phyloP scores from a whole-genome alignment of 352 stramenopile genomes.

The Globisporangium viniferum region DNA sequence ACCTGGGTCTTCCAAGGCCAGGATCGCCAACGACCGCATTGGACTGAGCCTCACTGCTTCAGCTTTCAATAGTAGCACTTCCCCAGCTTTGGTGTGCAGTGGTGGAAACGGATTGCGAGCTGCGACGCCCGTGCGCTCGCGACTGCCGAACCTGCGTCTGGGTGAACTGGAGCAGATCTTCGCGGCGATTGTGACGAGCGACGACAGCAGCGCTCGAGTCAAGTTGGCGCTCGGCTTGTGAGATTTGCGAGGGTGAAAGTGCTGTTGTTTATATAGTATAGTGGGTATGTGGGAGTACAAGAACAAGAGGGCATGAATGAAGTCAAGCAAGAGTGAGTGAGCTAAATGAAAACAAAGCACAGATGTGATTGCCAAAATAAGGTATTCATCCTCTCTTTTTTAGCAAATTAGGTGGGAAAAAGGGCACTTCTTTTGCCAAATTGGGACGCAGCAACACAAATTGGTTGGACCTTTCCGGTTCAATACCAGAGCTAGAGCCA shows the following conservation, averaged over 20 bases:
- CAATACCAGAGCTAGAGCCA: too few species aligned
- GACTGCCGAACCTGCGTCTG: slow-evolving; percentile 4
- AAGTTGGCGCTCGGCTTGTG: slow-evolving; percentile 10
- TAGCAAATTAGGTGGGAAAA: too few species aligned
- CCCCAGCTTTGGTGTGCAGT: not conserved
- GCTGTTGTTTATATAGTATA: too few species aligned
- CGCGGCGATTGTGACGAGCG: slow-evolving; percentile 13
- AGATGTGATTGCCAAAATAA: too few species aligned
- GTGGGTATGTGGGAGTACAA: too few species aligned
- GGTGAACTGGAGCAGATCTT: slow-evolving; percentile 19
- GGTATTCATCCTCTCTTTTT: too few species aligned
- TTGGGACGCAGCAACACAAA: too few species aligned
- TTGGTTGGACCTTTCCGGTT: too few species aligned
- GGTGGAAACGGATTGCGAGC: not conserved
- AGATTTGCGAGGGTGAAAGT: not conserved
- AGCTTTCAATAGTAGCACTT: not conserved
- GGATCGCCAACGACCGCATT: not conserved
- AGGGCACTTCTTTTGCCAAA: too few species aligned
- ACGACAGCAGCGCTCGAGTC: not conserved
- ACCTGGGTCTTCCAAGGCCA: not conserved
- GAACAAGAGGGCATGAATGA: too few species aligned
- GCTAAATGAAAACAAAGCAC: too few species aligned
- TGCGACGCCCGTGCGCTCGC: not conserved
- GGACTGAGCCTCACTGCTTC: not conserved
- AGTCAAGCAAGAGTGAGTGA: too few species aligned